Evolutionary conservation across 1,284 basidiomycete genomes (phyloP).

Genomic region (Ganoderma lucidum): DNA sequence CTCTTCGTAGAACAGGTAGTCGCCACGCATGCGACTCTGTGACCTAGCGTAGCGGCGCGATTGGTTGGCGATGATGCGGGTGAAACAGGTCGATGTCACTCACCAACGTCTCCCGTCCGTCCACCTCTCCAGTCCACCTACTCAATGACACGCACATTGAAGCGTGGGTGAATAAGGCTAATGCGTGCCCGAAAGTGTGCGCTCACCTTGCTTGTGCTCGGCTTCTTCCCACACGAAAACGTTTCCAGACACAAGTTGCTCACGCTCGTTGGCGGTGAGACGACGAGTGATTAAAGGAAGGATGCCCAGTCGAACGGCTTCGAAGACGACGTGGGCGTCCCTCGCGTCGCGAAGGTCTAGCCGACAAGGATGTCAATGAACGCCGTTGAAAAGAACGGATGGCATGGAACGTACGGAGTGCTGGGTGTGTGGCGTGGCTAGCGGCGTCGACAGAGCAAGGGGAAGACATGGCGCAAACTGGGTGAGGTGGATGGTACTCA

Average conservation of each 20-base stretch:
- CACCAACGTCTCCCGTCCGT: slow-evolving; percentile 81
- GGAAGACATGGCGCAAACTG: slow-evolving; percentile 31
- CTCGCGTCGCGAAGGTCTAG: slow-evolving; percentile 74
- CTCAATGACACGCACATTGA: slow-evolving; percentile 25
- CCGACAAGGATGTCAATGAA: neutral
- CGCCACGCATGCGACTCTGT: slow-evolving; percentile 82
- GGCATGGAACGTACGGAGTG: slow-evolving; percentile 36
- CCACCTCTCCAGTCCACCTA: slow-evolving; percentile 76
- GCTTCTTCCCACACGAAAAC: slow-evolving; percentile 87
- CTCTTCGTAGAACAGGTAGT: slow-evolving; percentile 82
- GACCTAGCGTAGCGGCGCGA: slow-evolving; percentile 56
- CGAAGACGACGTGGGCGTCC: slow-evolving; percentile 66
- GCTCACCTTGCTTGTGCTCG: slow-evolving; percentile 62
- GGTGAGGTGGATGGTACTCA: slow-evolving; percentile 27
- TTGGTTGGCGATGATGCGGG: slow-evolving; percentile 18
- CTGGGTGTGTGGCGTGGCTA: slow-evolving; percentile 41
- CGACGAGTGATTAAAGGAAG: slow-evolving; percentile 76
- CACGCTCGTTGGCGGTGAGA: slow-evolving; percentile 70
- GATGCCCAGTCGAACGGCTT: slow-evolving; percentile 75
- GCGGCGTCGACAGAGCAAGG: slow-evolving; percentile 29
- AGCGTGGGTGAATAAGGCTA: slow-evolving; percentile 27
- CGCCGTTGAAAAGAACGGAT: neutral
- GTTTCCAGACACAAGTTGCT: slow-evolving; percentile 72
- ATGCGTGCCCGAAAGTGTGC: slow-evolving; percentile 6
- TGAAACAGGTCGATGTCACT: slow-evolving; percentile 22